Conservation (phyloP, 306 rosid species). For the Ziziphus jujuba region DNA sequence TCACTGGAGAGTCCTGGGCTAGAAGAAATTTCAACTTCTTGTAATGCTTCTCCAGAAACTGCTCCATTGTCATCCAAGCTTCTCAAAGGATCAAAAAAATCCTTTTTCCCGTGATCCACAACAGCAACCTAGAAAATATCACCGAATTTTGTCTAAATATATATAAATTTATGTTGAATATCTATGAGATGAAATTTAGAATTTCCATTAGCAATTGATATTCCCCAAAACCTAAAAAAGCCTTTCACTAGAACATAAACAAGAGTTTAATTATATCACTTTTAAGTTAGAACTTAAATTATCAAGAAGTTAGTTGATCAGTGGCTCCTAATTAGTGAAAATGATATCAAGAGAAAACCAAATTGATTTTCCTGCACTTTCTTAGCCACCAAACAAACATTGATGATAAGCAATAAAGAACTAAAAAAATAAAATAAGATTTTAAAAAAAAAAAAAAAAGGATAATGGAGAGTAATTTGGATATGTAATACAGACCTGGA, state of each 20-base stretch:
- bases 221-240: not conserved
- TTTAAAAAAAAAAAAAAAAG: not conserved
- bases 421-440: too few species aligned
- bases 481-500: constrained; percentile 48
- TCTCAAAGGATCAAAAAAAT: constrained; percentile 82
- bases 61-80: constrained; percentile 39
- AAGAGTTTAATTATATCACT: not conserved
- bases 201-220: not conserved
- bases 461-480: not conserved
- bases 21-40: constrained; percentile 29
- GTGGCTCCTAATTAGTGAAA: not conserved
- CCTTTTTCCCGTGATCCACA: constrained; percentile 37
- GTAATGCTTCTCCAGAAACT: constrained; percentile 21
- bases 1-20: constrained; percentile 31
- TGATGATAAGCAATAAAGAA: not conserved
- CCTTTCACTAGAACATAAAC: not conserved
- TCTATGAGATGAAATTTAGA: too few species aligned
- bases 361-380: not conserved
- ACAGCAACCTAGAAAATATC: constrained; percentile 42
- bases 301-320: not conserved
- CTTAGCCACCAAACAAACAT: constrained; percentile 24
- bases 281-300: not conserved
- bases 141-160: constrained; percentile 15
- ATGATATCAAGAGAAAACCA: not conserved
- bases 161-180: not conserved